A percentile compares a stretch with the other conserved stretches of the same genome.
These are phyloP conservation scores for Zasmidium angulare DNA, from an alignment of 2,329 filamentous ascomycete species.

Conservation along the genomic window DNA sequence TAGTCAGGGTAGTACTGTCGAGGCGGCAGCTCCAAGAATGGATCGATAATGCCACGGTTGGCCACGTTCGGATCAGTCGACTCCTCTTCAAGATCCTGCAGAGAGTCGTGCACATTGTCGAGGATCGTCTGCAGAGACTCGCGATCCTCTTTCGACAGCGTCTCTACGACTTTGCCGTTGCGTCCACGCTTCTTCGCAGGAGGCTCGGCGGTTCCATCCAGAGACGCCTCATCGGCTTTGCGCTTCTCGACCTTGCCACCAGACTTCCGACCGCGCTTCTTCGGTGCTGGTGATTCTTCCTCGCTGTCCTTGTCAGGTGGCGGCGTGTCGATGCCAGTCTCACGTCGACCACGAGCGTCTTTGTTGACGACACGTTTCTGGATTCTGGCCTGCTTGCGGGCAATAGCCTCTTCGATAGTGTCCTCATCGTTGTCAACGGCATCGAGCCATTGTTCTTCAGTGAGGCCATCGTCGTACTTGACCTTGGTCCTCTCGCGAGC, in stretches of 20 bases:
- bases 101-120: constrained; percentile 70
- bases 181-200: constrained; percentile 75
- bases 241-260: constrained; percentile 70
- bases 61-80: constrained; percentile 56
- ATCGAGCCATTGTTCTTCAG: constrained; percentile 98
- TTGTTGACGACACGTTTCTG: constrained; percentile 78
- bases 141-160: constrained; percentile 68
- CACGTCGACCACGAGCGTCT: constrained; percentile 56
- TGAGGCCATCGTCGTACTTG: constrained; percentile 94
- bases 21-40: constrained; percentile 87
- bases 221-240: constrained; percentile 70
- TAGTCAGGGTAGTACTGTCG: constrained; percentile 92
- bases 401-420: constrained; percentile 86
- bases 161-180: constrained; percentile 66
- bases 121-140: constrained; percentile 77
- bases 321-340: constrained; percentile 67
- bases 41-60: constrained; percentile 83
- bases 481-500: constrained; percentile 93
- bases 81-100: constrained; percentile 84
- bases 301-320: constrained; percentile 77
- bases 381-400: constrained; percentile 81
- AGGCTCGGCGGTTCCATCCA: constrained; percentile 70
- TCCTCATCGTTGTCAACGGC: constrained; percentile 97
- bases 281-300: constrained; percentile 65
- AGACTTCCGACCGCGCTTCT: constrained; percentile 80